Conservation (phyloP, 1,139 yeast species). For the Scheffersomyces cryptocercus region DNA sequence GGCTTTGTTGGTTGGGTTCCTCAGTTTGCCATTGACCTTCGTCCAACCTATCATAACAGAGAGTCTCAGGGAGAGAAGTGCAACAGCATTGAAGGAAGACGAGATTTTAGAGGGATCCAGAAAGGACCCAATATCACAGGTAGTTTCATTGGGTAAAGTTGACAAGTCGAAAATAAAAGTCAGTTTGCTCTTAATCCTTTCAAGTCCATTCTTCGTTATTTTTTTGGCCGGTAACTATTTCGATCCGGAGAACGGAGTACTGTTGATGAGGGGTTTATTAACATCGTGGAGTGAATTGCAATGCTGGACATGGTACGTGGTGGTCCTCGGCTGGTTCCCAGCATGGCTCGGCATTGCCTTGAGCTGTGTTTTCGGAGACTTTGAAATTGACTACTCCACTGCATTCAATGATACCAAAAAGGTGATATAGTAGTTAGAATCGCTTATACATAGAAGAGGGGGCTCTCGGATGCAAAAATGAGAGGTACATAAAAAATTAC, state of each 20-base stretch:
- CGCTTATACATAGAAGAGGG: constrained; percentile 2
- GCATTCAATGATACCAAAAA: neutral
- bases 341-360: constrained; percentile 64
- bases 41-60: constrained; percentile 44
- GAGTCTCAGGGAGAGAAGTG: neutral
- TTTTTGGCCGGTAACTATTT: constrained; percentile 32
- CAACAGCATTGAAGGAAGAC: neutral
- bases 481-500: too few species aligned
- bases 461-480: too few species aligned
- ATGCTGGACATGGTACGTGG: constrained; percentile 85
- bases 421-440: constrained; percentile 7
- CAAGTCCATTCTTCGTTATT: constrained; percentile 58
- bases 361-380: constrained; percentile 32
- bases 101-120: constrained; percentile 1
- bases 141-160: constrained; percentile 9
- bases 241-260: constrained; percentile 26
- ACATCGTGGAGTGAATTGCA: constrained; percentile 70
- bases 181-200: constrained; percentile 36
- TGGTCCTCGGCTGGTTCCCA: constrained; percentile 80
- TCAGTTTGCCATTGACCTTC: constrained; percentile 72
- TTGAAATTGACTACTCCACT: constrained; percentile 11
- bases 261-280: constrained; percentile 51
- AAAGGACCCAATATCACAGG: constrained; percentile 13
- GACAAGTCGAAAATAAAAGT: constrained; percentile 27
- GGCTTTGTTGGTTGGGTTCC: constrained; percentile 67